Percentiles rank a stretch among this genome's conserved stretches.
phyloP scores from a whole-genome alignment of 192 early-diverging fungal species.

The Backusella parvicylindrica region DNA sequence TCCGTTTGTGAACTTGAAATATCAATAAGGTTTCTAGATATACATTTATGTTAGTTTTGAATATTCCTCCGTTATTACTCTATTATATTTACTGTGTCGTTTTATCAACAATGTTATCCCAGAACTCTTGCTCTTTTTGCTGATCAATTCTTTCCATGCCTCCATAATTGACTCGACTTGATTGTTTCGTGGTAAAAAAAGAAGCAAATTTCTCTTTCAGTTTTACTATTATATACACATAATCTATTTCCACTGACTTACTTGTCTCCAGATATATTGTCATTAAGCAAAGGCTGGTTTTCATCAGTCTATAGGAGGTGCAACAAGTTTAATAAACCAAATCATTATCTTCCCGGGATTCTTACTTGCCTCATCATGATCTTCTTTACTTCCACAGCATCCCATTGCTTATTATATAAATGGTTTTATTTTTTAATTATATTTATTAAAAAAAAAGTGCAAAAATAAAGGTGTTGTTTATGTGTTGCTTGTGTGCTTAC shows the following conservation, averaged over 20 bases:
- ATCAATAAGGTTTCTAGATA: slow-evolving; percentile 23
- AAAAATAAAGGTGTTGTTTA: too few relatives aligned
- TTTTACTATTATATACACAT: too few relatives aligned
- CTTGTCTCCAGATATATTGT: slow-evolving; percentile 7
- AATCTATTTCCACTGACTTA: not conserved
- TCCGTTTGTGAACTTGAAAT: slow-evolving; percentile 25
- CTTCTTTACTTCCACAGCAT: slow-evolving; percentile 22
- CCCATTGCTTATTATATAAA: slow-evolving; percentile 5
- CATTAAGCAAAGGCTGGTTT: not conserved
- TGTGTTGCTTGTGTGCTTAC: too few relatives aligned
- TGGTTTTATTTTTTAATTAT: not conserved
- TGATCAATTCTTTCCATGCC: slow-evolving; percentile 2
- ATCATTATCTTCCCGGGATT: not conserved
- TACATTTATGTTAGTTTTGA: not conserved
- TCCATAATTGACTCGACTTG: slow-evolving; percentile 13
- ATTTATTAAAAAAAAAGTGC: too few relatives aligned
- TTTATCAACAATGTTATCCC: slow-evolving; percentile 18
- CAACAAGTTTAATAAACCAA: not conserved
- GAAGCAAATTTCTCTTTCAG: not conserved
- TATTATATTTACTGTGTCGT: slow-evolving; percentile 20
- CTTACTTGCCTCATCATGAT: slow-evolving; percentile 7
- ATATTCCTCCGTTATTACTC: not conserved
- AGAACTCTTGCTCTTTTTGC: slow-evolving; percentile 30
- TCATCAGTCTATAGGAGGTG: not conserved
- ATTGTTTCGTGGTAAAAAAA: not conserved